phyloP scores from a whole-genome alignment of 108 stramenopile species.

The Nitzschia sp. region DNA sequence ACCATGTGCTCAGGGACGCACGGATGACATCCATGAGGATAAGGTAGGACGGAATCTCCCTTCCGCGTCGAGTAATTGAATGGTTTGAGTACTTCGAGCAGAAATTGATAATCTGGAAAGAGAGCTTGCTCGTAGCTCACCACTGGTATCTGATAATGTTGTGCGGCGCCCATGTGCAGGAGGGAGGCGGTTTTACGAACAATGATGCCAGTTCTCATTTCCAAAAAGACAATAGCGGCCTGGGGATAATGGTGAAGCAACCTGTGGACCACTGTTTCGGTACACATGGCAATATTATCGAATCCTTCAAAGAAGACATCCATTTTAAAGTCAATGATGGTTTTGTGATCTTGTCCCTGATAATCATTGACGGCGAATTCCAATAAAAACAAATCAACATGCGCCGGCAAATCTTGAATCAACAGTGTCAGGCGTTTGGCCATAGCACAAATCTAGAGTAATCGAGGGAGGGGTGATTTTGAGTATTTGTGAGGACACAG shows the following conservation, averaged over 20 bases:
- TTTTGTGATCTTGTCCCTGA: slow-evolving; percentile 65
- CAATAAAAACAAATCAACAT: slow-evolving; percentile 51
- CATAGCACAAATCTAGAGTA: slow-evolving; percentile 44
- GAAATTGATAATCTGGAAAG: slow-evolving; percentile 42
- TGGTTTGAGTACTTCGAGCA: slow-evolving; percentile 32
- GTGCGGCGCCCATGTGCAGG: slow-evolving; percentile 63
- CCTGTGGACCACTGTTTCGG: slow-evolving; percentile 54
- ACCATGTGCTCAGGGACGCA: slow-evolving; percentile 43
- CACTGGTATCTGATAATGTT: slow-evolving; percentile 70
- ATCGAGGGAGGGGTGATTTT: not conserved
- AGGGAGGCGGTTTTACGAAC: slow-evolving; percentile 54
- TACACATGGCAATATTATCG: slow-evolving; percentile 46
- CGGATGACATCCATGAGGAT: slow-evolving; percentile 54
- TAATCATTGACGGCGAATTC: slow-evolving; percentile 71
- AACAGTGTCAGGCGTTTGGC: slow-evolving; percentile 54
- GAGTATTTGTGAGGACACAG: not conserved
- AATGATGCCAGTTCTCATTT: slow-evolving; percentile 60
- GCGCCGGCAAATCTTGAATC: slow-evolving; percentile 40
- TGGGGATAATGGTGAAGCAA: slow-evolving; percentile 40
- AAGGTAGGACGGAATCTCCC: slow-evolving; percentile 45
- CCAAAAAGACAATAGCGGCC: slow-evolving; percentile 54
- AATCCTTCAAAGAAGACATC: slow-evolving; percentile 71
- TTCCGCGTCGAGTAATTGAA: slow-evolving; percentile 37
- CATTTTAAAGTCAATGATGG: slow-evolving; percentile 43
- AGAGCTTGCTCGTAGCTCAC: slow-evolving; percentile 58